phyloP scores from a whole-genome alignment of 176 grass and related monocot genomes.

The Phoenix roebelenii region DNA sequence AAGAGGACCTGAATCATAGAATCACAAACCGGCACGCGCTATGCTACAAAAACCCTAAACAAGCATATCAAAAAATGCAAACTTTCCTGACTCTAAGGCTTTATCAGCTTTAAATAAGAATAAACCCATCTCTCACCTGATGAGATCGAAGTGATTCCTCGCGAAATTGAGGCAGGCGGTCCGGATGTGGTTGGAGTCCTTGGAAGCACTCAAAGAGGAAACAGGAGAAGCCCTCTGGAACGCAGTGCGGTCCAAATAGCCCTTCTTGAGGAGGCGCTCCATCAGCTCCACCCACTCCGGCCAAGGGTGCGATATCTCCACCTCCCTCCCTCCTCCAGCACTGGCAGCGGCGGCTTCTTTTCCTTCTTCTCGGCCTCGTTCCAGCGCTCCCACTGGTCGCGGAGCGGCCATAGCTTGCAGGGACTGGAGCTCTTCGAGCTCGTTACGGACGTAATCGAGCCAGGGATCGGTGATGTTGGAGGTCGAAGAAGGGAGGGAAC shows the following conservation, averaged over 20 bases:
- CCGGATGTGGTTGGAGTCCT: constrained; percentile 55
- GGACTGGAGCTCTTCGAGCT: constrained; percentile 25
- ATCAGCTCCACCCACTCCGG: constrained; percentile 58
- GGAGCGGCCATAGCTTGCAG: background rate
- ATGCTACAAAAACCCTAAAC: no score
- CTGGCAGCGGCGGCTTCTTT: no score
- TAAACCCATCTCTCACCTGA: constrained; percentile 35
- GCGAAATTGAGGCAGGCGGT: constrained; percentile 68
- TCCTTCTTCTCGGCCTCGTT: constrained; percentile 13
- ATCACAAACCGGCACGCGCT: no score
- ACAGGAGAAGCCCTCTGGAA: constrained; percentile 7
- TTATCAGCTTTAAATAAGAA: background rate
- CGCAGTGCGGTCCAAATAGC: constrained; percentile 33
- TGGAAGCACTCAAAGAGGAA: constrained; percentile 13
- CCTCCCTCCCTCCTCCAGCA: constrained; percentile 5
- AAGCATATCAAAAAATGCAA: no score
- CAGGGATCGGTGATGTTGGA: constrained; percentile 11
- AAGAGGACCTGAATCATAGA: no score
- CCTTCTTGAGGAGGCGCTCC: constrained; percentile 50
- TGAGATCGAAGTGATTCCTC: constrained; percentile 41
- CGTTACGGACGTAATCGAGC: constrained; percentile 39
- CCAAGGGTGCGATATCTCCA: constrained; percentile 65
- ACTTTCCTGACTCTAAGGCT: no score
- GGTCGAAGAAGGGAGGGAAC: constrained; percentile 4
- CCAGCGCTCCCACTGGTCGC: background rate